Conservation (phyloP, 179 eudicot genomes). For the Silene vulgaris region DNA sequence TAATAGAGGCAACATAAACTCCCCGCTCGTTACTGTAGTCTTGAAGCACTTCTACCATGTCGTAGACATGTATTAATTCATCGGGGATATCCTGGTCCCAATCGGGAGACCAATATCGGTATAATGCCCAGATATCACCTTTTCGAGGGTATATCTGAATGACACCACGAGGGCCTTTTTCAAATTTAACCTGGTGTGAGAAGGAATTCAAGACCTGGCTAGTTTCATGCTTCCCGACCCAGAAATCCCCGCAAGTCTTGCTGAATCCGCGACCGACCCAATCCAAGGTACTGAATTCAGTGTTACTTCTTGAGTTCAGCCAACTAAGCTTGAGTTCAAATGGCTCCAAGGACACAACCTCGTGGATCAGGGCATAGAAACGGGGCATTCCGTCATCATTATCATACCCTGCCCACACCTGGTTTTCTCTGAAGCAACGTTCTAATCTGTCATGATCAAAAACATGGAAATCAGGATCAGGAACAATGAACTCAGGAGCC, state of each 20-base stretch:
- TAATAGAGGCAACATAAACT: conserved; percentile 28
- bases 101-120: conserved; percentile 64
- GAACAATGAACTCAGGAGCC: conserved; percentile 38
- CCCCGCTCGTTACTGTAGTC: conserved; percentile 55
- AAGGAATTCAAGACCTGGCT: conserved; percentile 59
- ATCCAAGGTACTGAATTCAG: conserved; percentile 53
- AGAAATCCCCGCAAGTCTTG: conserved; percentile 72
- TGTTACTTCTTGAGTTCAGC: conserved; percentile 61
- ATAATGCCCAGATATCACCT: conserved; percentile 92
- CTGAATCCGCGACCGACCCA: conserved; percentile 60
- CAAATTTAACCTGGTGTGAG: conserved; percentile 60
- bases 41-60: conserved; percentile 78
- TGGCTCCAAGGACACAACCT: conserved; percentile 64
- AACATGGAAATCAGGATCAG: conserved; percentile 83
- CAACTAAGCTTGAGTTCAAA: conserved; percentile 62
- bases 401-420: conserved; percentile 90
- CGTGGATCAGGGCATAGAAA: conserved; percentile 63
- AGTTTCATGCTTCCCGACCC: conserved; percentile 43
- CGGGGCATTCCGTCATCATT: conserved; percentile 96
- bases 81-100: conserved; percentile 58
- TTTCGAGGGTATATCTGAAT: conserved; percentile 64
- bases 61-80: conserved; percentile 56
- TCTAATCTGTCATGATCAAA: conserved; percentile 76
- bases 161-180: conserved; percentile 61
- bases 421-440: conserved; percentile 61